These are phyloP conservation scores for Cladosporium sphaerospermum DNA, from an alignment of 2,329 filamentous ascomycete species.

Conservation along the genomic window DNA sequence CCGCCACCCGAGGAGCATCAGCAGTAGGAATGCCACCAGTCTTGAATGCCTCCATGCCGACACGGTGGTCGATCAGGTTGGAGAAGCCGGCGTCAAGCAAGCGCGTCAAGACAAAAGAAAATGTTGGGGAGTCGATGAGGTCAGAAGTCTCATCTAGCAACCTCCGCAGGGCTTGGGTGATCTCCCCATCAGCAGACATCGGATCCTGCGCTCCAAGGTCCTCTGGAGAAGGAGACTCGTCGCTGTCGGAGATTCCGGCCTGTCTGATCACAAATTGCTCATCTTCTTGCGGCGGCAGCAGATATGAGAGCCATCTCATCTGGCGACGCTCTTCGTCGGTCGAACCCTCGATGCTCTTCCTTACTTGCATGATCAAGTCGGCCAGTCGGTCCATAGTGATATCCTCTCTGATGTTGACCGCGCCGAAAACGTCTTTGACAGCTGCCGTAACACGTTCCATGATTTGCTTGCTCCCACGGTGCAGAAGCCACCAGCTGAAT, in stretches of 20 bases:
- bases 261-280: slow-evolving; percentile 81
- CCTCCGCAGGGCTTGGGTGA: slow-evolving; percentile 59
- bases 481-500: slow-evolving; percentile 96
- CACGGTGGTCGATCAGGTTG: slow-evolving; percentile 72
- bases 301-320: slow-evolving; percentile 71
- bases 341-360: slow-evolving; percentile 74
- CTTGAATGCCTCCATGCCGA: slow-evolving; percentile 74
- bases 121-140: slow-evolving; percentile 87
- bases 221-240: slow-evolving; percentile 23
- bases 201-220: slow-evolving; percentile 14
- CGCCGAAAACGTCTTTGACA: slow-evolving; percentile 84
- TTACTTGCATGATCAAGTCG: slow-evolving; percentile 73
- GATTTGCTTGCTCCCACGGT: slow-evolving; percentile 79
- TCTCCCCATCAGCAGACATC: slow-evolving; percentile 23
- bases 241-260: slow-evolving; percentile 61
- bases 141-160: slow-evolving; percentile 94
- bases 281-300: slow-evolving; percentile 71
- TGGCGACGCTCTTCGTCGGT: slow-evolving; percentile 58
- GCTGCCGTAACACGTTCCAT: slow-evolving; percentile 76
- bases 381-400: slow-evolving; percentile 75
- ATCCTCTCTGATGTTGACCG: slow-evolving; percentile 80
- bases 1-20: slow-evolving; percentile 50
- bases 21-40: slow-evolving; percentile 32
- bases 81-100: slow-evolving; percentile 85
- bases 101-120: slow-evolving; percentile 76